These are phyloP conservation scores for Balansia obtecta DNA, from an alignment of 2,329 filamentous ascomycete species.

Conservation along the genomic window DNA sequence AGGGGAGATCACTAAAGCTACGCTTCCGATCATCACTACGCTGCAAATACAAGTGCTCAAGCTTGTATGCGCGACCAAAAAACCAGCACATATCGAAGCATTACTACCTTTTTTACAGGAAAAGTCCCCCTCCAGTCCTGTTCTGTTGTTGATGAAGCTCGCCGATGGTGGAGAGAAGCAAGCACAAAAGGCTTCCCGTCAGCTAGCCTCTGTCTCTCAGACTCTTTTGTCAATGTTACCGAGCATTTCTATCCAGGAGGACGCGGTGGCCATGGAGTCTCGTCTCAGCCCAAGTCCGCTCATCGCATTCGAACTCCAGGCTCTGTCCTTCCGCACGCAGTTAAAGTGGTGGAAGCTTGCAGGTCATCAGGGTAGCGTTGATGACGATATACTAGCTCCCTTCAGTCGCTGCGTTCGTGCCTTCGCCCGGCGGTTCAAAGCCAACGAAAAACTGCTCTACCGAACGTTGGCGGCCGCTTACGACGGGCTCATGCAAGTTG, in stretches of 20 bases:
- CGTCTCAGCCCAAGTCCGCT: constrained; percentile 44
- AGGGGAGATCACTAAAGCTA: constrained; percentile 26
- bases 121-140: constrained; percentile 41
- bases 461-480: constrained; percentile 21
- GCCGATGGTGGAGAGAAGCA: constrained; percentile 31
- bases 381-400: constrained; percentile 54
- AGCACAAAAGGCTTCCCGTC: constrained; percentile 46
- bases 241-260: constrained; percentile 51
- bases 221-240: constrained; percentile 53
- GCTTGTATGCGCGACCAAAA: constrained; percentile 47
- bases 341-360: constrained; percentile 55
- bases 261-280: constrained; percentile 39
- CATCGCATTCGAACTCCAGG: constrained; percentile 49
- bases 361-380: constrained; percentile 44
- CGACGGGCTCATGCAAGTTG: constrained; percentile 17
- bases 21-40: constrained; percentile 44
- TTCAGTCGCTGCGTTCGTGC: constrained; percentile 50
- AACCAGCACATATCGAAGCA: constrained; percentile 45
- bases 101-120: constrained; percentile 42
- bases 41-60: constrained; percentile 55
- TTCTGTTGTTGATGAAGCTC: constrained; percentile 39
- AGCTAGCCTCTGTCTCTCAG: constrained; percentile 55
- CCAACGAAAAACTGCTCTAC: constrained; percentile 24
- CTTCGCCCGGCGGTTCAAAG: constrained; percentile 40
- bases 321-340: constrained; percentile 47